Conservation (phyloP, 148 eudicot species). For the Nepenthes gracilis region DNA sequence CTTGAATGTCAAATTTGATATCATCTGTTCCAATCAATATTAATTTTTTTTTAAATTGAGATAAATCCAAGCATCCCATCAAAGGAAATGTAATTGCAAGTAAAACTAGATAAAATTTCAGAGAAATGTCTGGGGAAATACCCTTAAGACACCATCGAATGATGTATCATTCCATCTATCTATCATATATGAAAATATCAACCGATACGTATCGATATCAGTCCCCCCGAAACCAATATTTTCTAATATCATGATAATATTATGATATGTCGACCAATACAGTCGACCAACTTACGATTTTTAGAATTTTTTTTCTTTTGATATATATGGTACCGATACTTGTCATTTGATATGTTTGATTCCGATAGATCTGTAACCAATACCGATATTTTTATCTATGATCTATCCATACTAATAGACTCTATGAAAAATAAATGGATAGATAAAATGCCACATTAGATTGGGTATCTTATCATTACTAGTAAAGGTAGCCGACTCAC, state of each 20-base stretch:
- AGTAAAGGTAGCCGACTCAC: conserved; percentile 23
- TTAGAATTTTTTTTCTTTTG: no score
- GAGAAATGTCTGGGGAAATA: background rate
- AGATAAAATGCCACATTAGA: background rate
- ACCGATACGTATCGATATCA: no score
- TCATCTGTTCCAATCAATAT: conserved; percentile 47
- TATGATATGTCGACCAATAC: no score
- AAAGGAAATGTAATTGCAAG: background rate
- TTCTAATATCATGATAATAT: no score
- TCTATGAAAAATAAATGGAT: background rate
- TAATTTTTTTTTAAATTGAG: background rate
- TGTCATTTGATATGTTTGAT: no score
- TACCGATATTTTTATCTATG: no score
- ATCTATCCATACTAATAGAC: no score
- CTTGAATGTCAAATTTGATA: conserved; percentile 80
- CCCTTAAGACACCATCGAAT: background rate
- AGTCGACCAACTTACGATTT: no score
- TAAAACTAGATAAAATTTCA: background rate
- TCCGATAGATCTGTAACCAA: no score
- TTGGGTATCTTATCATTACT: background rate
- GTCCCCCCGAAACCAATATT: no score
- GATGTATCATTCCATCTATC: background rate
- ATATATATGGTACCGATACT: no score
- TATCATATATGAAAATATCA: background rate
- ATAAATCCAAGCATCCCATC: background rate